phyloP scores from a whole-genome alignment of 495 filamentous ascomycete species.

The Aspergillus conjunctus region DNA sequence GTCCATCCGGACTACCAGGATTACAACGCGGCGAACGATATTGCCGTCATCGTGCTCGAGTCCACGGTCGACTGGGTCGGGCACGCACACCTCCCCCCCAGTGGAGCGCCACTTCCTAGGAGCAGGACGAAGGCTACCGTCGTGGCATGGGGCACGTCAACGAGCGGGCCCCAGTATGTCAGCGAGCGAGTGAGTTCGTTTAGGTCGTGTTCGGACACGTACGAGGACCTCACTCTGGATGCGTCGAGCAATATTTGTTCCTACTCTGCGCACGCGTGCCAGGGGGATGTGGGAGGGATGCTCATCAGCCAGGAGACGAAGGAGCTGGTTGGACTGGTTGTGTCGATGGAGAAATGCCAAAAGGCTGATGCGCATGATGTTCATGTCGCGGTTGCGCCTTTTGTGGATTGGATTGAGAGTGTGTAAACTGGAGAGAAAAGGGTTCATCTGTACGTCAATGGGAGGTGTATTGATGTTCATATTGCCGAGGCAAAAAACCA shows the following conservation, averaged over 20 bases:
- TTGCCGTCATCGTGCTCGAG: not conserved
- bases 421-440: not conserved
- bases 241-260: not conserved
- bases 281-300: not conserved
- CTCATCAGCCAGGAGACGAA: not conserved
- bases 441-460: not conserved
- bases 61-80: not conserved
- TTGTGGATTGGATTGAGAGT: conserved; percentile 2
- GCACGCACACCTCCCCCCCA: not conserved
- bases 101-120: not conserved
- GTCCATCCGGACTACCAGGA: not conserved
- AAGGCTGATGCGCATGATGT: not conserved
- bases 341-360: not conserved
- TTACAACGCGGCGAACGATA: not conserved
- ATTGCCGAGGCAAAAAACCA: too few species aligned
- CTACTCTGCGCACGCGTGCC: not conserved
- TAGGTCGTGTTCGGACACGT: not conserved
- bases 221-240: not conserved
- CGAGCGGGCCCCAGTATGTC: not conserved
- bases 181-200: not conserved
- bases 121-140: not conserved
- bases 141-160: not conserved
- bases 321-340: not conserved
- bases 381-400: not conserved
- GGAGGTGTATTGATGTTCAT: too few species aligned